A percentile compares a stretch with the other conserved stretches of the same genome.
These are phyloP conservation scores for Phytopythium boreale DNA, from an alignment of 352 stramenopile species.

Conservation along the genomic window DNA sequence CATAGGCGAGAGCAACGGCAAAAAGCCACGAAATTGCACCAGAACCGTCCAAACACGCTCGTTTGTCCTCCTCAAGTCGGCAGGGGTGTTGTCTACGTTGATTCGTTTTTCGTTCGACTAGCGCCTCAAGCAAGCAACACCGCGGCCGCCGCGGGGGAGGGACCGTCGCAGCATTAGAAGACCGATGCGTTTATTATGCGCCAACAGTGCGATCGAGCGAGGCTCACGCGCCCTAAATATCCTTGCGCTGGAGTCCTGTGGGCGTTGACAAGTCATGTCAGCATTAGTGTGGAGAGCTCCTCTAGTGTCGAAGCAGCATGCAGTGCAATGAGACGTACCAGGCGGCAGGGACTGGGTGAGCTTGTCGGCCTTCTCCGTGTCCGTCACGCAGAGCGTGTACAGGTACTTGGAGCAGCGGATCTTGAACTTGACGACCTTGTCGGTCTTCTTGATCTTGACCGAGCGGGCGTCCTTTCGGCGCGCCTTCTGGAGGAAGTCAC, in stretches of 20 bases:
- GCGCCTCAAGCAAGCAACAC: background rate
- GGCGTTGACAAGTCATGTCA: background rate
- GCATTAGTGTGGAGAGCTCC: background rate
- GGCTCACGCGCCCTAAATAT: constrained; percentile 74
- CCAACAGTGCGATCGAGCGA: constrained; percentile 10
- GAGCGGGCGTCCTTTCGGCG: constrained; percentile 97
- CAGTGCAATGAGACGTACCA: constrained; percentile 48
- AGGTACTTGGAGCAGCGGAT: constrained; percentile 99
- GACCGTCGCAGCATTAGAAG: constrained; percentile 48
- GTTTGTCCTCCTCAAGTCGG: constrained; percentile 7
- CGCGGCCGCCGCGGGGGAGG: constrained; percentile 1
- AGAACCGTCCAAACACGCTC: constrained; percentile 1
- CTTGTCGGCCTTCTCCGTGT: constrained; percentile 99
- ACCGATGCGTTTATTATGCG: constrained; percentile 76
- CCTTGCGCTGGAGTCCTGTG: constrained; percentile 88
- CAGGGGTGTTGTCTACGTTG: constrained; percentile 8
- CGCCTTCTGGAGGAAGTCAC: constrained; percentile 99
- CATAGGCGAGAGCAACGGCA: background rate
- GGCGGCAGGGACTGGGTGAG: constrained; percentile 98
- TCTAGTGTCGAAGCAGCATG: background rate
- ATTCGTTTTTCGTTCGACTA: constrained; percentile 3
- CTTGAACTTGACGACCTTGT: constrained; percentile 99
- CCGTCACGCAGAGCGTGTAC: constrained; percentile 98
- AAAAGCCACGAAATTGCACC: background rate
- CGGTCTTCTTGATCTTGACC: constrained; percentile 99